Conservation (phyloP, 2,329 filamentous ascomycete species). For the Alternaria dauci region DNA sequence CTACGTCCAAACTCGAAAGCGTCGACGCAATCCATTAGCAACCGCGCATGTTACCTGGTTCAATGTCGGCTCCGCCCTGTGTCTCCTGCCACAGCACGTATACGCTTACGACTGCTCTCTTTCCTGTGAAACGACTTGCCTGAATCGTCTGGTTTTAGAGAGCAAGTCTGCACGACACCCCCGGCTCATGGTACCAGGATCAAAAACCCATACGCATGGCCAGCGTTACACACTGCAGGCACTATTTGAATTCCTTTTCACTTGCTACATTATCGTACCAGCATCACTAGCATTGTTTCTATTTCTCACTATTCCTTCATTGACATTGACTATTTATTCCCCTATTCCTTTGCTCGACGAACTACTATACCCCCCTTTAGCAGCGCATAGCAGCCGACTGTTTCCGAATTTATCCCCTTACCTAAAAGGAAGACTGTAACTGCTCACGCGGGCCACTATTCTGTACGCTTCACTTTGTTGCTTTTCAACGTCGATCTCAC, state of each 20-base stretch:
- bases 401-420: conserved; percentile 28
- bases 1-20: conserved; percentile 40
- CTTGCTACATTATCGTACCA: conserved; percentile 36
- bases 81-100: conserved; percentile 20
- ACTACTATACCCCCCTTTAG: conserved; percentile 45
- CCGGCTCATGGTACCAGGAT: conserved; percentile 24
- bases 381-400: conserved; percentile 22
- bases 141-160: conserved; percentile 25
- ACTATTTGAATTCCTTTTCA: conserved; percentile 25
- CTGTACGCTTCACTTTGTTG: conserved; percentile 36
- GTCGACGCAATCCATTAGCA: conserved; percentile 41
- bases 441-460: conserved; percentile 51
- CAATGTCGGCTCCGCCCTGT: conserved; percentile 19
- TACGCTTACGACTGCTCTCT: conserved; percentile 22
- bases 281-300: conserved; percentile 42
- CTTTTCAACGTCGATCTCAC: conserved; percentile 12
- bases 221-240: conserved; percentile 20
- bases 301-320: conserved; percentile 22
- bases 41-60: conserved; percentile 11
- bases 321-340: not conserved
- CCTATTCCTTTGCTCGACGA: conserved; percentile 30
- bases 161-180: conserved; percentile 27
- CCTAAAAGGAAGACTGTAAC: conserved; percentile 52
- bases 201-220: conserved; percentile 18
- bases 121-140: conserved; percentile 14